Evolutionary conservation across 768 basidiomycete species (phyloP).

Genomic region (Lentinula sp.): DNA sequence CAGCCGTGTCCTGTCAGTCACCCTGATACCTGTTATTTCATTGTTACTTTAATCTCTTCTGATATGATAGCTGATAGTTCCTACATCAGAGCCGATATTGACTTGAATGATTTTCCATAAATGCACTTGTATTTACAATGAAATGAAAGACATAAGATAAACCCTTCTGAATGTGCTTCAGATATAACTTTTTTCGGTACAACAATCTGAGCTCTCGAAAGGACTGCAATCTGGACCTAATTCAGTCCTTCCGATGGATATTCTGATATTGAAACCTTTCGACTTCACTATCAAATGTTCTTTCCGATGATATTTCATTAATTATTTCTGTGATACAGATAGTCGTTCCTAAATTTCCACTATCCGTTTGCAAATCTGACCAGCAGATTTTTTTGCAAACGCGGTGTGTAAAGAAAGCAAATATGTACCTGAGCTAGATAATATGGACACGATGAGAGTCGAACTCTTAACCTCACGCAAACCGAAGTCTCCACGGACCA

Average conservation of each 20-base stretch:
- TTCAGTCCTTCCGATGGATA: not conserved
- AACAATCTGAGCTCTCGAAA: not conserved
- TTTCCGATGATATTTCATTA: not conserved
- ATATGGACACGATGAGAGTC: no score
- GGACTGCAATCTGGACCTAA: not conserved
- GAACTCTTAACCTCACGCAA: no score
- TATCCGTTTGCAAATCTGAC: not conserved
- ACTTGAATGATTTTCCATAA: not conserved
- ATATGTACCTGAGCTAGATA: no score
- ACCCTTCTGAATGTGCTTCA: not conserved
- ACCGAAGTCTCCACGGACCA: no score
- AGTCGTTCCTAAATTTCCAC: not conserved
- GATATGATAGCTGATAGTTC: not conserved
- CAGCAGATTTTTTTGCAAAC: not conserved
- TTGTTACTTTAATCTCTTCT: not conserved
- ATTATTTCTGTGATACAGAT: not conserved
- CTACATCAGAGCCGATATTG: not conserved
- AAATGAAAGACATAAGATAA: not conserved
- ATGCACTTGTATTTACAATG: not conserved
- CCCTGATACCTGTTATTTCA: not conserved
- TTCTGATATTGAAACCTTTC: not conserved
- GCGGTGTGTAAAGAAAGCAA: not conserved
- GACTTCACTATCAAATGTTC: not conserved
- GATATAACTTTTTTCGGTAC: not conserved
- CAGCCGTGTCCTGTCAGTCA: not conserved